Base-by-base conservation (phyloP, 2,329 filamentous ascomycete species). In the Thielaviopsis punctulata region DNA sequence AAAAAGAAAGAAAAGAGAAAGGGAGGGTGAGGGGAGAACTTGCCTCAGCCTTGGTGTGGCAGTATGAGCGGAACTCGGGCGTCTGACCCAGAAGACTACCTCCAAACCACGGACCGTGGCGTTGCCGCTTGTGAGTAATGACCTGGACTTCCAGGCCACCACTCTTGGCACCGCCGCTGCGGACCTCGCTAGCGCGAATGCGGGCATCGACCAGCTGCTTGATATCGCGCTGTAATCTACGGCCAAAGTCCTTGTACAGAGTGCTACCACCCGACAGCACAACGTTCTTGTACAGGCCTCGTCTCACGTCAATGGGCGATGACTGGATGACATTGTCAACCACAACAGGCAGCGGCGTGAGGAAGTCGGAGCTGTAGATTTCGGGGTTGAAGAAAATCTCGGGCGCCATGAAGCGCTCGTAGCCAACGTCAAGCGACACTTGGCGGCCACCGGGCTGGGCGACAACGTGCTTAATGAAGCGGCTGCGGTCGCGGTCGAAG, bases 341-440 rank as follows among this genome's bases (percentile, higher is more conserved):
- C 49, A 98, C 92, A 49, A 79, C 85, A 22, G 92, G 92, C 8
- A 98, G 77, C 13, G 92, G 92, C 12, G 92, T 98, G 58, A 98
- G 72, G 73, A 98, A 98, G 65, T 98, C 92, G 59, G 90, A 96
- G 56, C 87, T 95, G 76, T 96, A 96, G 62, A 98, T 98, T 71
- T 98, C 92, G 25, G 92, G 92, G 69, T 98, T 98, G 79, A 98
- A 98, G 71, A 98, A 98, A 64, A 98, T 98, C 68, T 98, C 92
- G 22, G 93, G 93, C 2, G 92, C 92, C 55, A 98, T 75, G 76
- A 98, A 98, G 30, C 92, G 85, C 68, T 98, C 92, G 69, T 96
- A 98, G 51, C 92, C 92, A 51, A 98, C 86, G 62, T 98, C 93
- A 46, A 98, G 87, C 1, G 73, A 77, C 21, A 90, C 82, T 60